A percentile compares a stretch with the other conserved stretches of the same genome.
Evolutionary conservation across 106 monocot species (phyloP).

Genomic region (Dioscorea alata): DNA sequence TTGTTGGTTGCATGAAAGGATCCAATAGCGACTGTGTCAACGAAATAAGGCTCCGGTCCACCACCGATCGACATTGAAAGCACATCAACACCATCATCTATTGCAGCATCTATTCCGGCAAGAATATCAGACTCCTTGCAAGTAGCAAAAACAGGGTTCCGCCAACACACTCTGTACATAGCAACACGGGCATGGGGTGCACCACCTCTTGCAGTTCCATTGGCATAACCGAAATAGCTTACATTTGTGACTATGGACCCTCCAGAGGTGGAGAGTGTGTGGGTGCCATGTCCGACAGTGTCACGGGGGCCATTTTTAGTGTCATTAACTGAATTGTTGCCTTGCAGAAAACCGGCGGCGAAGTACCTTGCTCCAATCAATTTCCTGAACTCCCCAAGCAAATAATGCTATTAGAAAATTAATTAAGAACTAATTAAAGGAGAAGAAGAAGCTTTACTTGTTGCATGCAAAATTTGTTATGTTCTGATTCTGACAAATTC

Average conservation of each 20-base stretch:
- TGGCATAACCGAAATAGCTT: slow-evolving; percentile 42
- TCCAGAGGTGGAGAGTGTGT: slow-evolving; percentile 68
- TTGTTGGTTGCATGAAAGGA: slow-evolving; percentile 24
- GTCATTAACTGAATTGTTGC: neutral
- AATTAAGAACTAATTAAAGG: no score
- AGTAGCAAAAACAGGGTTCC: neutral
- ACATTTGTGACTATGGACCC: slow-evolving; percentile 30
- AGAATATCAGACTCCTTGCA: slow-evolving; percentile 31
- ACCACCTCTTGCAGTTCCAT: slow-evolving; percentile 56
- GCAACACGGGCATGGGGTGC: slow-evolving; percentile 48
- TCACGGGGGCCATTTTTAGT: slow-evolving; percentile 21
- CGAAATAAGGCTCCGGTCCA: neutral
- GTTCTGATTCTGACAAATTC: neutral
- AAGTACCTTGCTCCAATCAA: slow-evolving; percentile 37
- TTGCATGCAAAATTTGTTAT: neutral
- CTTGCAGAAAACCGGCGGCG: slow-evolving; percentile 6
- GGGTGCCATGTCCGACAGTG: slow-evolving; percentile 52
- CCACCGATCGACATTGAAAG: slow-evolving; percentile 45
- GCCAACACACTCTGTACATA: slow-evolving; percentile 48
- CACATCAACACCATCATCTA: slow-evolving; percentile 55
- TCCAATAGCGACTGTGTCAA: slow-evolving; percentile 20
- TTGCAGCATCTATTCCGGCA: slow-evolving; percentile 38
- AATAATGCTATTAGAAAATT: no score
- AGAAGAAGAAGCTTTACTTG: neutral
- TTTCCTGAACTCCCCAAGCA: neutral